Percentiles rank a stretch among this genome's conserved stretches.
Evolutionary conservation across 2,329 filamentous ascomycete species (phyloP).

Genomic region (Botrytis galanthina): DNA sequence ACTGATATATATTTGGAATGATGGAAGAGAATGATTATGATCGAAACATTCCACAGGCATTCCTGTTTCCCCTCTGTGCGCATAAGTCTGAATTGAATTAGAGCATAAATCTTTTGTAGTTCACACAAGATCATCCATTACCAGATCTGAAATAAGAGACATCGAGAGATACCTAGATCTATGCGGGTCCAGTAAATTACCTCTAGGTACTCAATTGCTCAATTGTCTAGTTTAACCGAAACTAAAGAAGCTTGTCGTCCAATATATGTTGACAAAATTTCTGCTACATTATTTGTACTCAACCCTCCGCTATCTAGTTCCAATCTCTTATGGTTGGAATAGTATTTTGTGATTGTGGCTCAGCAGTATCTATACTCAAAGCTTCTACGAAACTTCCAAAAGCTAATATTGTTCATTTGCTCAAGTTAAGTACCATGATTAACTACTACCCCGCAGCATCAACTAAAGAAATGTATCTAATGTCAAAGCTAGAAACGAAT

Average conservation of each 20-base stretch:
- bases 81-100: too few relatives aligned
- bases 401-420: not conserved
- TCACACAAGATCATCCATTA: not conserved
- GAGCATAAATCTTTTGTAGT: not conserved
- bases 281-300: not conserved
- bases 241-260: not conserved
- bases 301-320: not conserved
- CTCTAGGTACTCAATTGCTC: not conserved
- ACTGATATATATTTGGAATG: too few relatives aligned
- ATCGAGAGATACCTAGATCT: not conserved
- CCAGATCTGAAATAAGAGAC: not conserved
- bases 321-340: fast-evolving
- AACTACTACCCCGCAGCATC: not conserved
- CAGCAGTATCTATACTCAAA: too few relatives aligned
- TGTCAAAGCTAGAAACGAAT: not conserved
- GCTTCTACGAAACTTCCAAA: too few relatives aligned
- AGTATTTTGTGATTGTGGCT: not conserved
- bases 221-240: not conserved
- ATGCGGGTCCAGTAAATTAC: not conserved
- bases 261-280: not conserved
- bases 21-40: too few relatives aligned
- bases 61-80: too few relatives aligned
- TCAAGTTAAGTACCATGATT: not conserved
- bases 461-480: not conserved
- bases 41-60: too few relatives aligned